These are phyloP conservation scores for Leptographium procerum DNA, from an alignment of 2,329 filamentous ascomycete species.

Conservation along the genomic window DNA sequence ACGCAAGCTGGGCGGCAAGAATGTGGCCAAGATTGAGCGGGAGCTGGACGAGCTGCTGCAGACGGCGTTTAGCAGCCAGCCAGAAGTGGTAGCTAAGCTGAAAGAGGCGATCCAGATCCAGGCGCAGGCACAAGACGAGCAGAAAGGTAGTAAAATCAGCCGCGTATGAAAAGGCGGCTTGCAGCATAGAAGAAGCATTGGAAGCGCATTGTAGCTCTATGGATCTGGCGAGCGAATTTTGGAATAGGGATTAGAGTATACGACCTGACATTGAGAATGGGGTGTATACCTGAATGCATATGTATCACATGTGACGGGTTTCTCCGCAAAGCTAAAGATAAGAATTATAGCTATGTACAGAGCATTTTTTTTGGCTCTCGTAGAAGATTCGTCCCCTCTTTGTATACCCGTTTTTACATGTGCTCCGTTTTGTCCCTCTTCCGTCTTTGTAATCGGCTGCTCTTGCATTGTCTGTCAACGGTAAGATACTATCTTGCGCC, in stretches of 20 bases:
- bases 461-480: neutral
- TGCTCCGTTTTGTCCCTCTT: too few species aligned
- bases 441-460: neutral
- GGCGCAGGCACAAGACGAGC: constrained; percentile 38
- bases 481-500: neutral
- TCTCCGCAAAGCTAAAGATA: too few species aligned
- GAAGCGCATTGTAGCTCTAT: neutral
- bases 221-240: neutral
- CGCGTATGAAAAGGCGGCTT: constrained; percentile 5
- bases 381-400: too few species aligned
- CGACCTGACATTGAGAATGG: too few species aligned
- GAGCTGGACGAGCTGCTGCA: constrained; percentile 47
- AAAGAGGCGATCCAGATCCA: constrained; percentile 51
- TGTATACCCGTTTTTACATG: too few species aligned
- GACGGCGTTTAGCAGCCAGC: constrained; percentile 46
- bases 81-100: constrained; percentile 46
- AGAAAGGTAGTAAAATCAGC: constrained; percentile 11
- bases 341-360: too few species aligned
- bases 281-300: too few species aligned
- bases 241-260: neutral
- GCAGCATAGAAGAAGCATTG: neutral
- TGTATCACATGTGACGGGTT: too few species aligned
- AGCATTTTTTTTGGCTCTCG: too few species aligned
- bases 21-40: constrained; percentile 39
- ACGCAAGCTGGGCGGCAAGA: constrained; percentile 36